Percentiles rank a stretch among this genome's conserved stretches.
Evolutionary conservation across 495 filamentous ascomycete genomes (phyloP).

Genomic region (Chaetomium cochliodes): DNA sequence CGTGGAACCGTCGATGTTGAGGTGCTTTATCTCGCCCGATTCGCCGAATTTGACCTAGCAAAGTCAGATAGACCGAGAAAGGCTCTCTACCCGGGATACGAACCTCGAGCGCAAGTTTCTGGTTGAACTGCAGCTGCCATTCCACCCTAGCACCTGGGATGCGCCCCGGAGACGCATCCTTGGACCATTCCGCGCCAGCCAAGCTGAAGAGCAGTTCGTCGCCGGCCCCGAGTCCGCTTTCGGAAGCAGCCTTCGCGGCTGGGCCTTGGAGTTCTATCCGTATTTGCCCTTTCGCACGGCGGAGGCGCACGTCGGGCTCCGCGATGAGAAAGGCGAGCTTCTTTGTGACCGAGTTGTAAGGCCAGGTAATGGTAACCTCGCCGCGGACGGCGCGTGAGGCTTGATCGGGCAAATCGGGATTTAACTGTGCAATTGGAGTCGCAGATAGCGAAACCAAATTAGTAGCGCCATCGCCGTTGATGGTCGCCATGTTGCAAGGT

Average conservation of each 20-base stretch:
- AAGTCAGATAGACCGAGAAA: slow-evolving; percentile 8
- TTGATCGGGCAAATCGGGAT: slow-evolving; percentile 51
- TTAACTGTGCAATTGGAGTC: slow-evolving; percentile 64
- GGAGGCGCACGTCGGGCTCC: slow-evolving; percentile 84
- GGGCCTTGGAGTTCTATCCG: slow-evolving; percentile 72
- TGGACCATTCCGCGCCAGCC: slow-evolving; percentile 59
- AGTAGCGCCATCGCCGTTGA: slow-evolving; percentile 16
- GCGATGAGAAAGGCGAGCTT: slow-evolving; percentile 74
- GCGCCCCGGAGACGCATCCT: slow-evolving; percentile 50
- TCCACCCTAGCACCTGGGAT: slow-evolving; percentile 68
- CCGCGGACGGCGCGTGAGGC: slow-evolving; percentile 48
- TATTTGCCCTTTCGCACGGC: slow-evolving; percentile 76
- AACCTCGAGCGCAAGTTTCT: slow-evolving; percentile 62
- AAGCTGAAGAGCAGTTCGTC: slow-evolving; percentile 71
- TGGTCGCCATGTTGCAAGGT: slow-evolving; percentile 27
- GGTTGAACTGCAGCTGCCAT: slow-evolving; percentile 68
- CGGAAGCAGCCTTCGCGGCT: slow-evolving; percentile 67
- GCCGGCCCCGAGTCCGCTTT: slow-evolving; percentile 66
- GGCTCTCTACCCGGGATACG: neutral
- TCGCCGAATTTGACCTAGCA: slow-evolving; percentile 39
- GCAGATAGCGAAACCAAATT: slow-evolving; percentile 23
- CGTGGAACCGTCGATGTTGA: slow-evolving; percentile 51
- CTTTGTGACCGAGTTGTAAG: slow-evolving; percentile 73
- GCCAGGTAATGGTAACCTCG: slow-evolving; percentile 84
- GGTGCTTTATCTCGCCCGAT: slow-evolving; percentile 33